phyloP scores from a whole-genome alignment of 2,329 filamentous ascomycete species.

The Cordyceps cicadae region DNA sequence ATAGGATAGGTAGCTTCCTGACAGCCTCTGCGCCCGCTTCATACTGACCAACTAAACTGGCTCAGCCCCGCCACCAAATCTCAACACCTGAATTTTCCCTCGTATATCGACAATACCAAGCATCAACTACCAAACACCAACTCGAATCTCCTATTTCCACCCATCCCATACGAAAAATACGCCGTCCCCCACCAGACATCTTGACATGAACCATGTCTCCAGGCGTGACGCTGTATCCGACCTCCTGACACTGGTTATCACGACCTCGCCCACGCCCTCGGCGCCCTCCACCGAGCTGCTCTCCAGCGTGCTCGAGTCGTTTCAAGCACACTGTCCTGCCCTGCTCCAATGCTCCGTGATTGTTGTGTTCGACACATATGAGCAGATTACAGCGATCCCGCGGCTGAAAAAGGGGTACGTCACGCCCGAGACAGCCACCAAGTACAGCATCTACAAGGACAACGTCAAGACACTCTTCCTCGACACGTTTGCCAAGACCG shows the following conservation, averaged over 20 bases:
- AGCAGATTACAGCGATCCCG: conserved; percentile 33
- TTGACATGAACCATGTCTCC: conserved; percentile 6
- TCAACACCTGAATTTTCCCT: neutral
- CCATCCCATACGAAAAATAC: neutral
- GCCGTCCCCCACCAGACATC: too few species aligned
- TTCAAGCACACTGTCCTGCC: conserved; percentile 31
- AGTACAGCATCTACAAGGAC: conserved; percentile 36
- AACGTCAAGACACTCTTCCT: conserved; percentile 36
- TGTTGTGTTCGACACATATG: conserved; percentile 45
- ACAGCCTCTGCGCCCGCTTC: too few species aligned
- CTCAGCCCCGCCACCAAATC: neutral
- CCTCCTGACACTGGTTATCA: conserved; percentile 34
- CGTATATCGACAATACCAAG: neutral
- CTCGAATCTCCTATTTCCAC: neutral
- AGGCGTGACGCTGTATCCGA: neutral
- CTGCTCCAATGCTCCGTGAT: conserved; percentile 37
- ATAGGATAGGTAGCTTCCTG: too few species aligned
- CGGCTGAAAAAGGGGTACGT: conserved; percentile 48
- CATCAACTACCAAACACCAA: neutral
- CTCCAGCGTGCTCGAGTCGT: conserved; percentile 37
- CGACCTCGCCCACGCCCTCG: conserved; percentile 48
- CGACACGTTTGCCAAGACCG: conserved; percentile 10
- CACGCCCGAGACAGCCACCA: conserved; percentile 34
- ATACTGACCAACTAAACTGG: too few species aligned
- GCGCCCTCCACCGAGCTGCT: conserved; percentile 44